Conservation (phyloP, 345 rosid genomes). For the Cardamine occulta region DNA sequence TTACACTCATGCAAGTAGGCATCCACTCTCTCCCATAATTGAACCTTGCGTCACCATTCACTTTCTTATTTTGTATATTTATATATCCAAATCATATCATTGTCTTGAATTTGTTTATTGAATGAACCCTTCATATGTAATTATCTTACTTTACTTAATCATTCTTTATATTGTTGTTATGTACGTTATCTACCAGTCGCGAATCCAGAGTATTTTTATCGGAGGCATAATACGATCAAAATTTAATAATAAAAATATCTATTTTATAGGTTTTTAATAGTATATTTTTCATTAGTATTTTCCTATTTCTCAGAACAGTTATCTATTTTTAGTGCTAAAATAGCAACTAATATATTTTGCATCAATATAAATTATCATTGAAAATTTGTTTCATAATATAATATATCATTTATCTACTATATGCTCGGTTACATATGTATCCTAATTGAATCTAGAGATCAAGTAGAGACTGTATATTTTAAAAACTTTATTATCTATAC, state of each 20-base stretch:
- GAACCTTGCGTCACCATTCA: conserved; percentile 40
- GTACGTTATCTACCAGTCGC: not conserved
- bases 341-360: not conserved
- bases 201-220: not conserved
- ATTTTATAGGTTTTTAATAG: not conserved
- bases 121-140: not conserved
- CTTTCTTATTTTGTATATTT: conserved; percentile 30
- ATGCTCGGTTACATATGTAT: not conserved
- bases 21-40: conserved; percentile 35
- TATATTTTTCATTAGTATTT: not conserved
- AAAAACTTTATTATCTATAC: not conserved
- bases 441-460: not conserved
- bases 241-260: not conserved
- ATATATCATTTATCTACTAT: not conserved
- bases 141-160: conserved; percentile 23
- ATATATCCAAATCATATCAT: conserved; percentile 35
- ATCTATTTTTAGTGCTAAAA: not conserved
- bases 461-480: not conserved
- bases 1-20: conserved; percentile 35
- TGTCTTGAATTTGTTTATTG: conserved; percentile 20
- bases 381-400: not conserved
- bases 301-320: not conserved
- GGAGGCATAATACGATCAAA: not conserved
- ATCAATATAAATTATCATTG: not conserved
- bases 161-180: not conserved